Evolutionary conservation across 2,329 filamentous ascomycete genomes (phyloP).

Genomic region (Exophiala bonariae): DNA sequence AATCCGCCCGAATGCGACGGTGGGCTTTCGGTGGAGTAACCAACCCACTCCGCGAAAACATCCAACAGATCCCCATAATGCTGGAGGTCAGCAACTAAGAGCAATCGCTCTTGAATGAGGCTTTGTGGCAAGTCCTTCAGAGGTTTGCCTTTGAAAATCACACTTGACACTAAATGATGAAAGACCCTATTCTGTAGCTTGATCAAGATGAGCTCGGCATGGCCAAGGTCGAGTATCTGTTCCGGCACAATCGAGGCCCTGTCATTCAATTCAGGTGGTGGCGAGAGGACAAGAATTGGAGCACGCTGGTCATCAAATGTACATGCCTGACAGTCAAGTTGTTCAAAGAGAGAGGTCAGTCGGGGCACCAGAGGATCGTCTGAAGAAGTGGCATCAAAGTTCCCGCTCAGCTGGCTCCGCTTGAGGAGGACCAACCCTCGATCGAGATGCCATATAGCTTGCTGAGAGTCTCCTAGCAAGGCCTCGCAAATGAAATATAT

Average conservation of each 20-base stretch:
- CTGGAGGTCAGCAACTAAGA: too few relatives aligned
- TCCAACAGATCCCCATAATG: too few relatives aligned
- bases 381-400: not conserved
- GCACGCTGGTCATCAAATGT: conserved; percentile 19
- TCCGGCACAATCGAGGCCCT: conserved; percentile 7
- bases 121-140: conserved; percentile 11
- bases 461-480: conserved; percentile 25
- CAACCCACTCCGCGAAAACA: too few relatives aligned
- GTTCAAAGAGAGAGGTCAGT: conserved; percentile 16
- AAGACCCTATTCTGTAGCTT: conserved; percentile 29
- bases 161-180: conserved; percentile 22
- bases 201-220: conserved; percentile 21
- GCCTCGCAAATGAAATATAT: conserved; percentile 31
- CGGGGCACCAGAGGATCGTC: conserved; percentile 15
- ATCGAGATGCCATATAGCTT: conserved; percentile 30
- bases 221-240: conserved; percentile 4
- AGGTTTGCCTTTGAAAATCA: conserved; percentile 11
- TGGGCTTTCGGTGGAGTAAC: too few relatives aligned
- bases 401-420: conserved; percentile 11
- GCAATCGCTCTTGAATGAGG: not conserved
- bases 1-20: too few relatives aligned
- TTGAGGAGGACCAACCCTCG: conserved; percentile 27
- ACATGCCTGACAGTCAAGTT: conserved; percentile 29
- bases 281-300: conserved; percentile 19
- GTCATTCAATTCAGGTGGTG: conserved; percentile 1